Conservation (phyloP, 176 grass and related monocot genomes). For the Carex parvula region DNA sequence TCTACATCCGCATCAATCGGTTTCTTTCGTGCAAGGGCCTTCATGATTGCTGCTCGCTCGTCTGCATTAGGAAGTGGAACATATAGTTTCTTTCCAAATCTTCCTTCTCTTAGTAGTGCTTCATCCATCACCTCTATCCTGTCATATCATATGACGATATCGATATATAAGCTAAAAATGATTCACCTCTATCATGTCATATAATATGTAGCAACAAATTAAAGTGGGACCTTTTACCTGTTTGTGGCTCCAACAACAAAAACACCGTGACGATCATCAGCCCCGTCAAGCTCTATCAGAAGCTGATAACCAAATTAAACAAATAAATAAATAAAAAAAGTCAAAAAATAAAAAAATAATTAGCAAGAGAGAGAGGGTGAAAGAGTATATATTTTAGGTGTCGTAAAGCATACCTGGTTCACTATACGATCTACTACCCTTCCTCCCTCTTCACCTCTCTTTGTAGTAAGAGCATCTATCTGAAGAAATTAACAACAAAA, state of each 20-base stretch:
- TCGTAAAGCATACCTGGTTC: slow-evolving; percentile 50
- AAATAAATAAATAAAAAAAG: neutral
- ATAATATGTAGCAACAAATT: neutral
- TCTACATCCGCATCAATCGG: slow-evolving; percentile 45
- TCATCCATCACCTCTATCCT: slow-evolving; percentile 84
- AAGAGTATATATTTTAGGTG: neutral
- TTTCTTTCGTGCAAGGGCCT: slow-evolving; percentile 52
- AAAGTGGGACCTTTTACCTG: slow-evolving; percentile 38
- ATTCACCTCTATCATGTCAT: slow-evolving; percentile 58
- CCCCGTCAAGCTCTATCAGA: slow-evolving; percentile 83
- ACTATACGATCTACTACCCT: slow-evolving; percentile 77
- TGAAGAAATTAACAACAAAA: slow-evolving; percentile 22
- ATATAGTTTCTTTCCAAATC: slow-evolving; percentile 71
- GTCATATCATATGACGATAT: neutral
- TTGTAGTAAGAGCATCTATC: slow-evolving; percentile 92
- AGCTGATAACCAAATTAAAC: slow-evolving; percentile 41
- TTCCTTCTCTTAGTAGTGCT: slow-evolving; percentile 60
- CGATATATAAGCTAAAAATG: neutral
- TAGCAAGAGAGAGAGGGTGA: neutral
- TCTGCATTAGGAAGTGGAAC: slow-evolving; percentile 59
- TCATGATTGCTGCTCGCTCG: slow-evolving; percentile 60
- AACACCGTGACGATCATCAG: slow-evolving; percentile 64
- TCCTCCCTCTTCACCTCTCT: slow-evolving; percentile 45
- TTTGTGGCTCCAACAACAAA: slow-evolving; percentile 89
- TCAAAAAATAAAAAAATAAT: neutral